Conservation (phyloP, 2,329 filamentous ascomycete genomes). For the Aspergillus sp. region DNA sequence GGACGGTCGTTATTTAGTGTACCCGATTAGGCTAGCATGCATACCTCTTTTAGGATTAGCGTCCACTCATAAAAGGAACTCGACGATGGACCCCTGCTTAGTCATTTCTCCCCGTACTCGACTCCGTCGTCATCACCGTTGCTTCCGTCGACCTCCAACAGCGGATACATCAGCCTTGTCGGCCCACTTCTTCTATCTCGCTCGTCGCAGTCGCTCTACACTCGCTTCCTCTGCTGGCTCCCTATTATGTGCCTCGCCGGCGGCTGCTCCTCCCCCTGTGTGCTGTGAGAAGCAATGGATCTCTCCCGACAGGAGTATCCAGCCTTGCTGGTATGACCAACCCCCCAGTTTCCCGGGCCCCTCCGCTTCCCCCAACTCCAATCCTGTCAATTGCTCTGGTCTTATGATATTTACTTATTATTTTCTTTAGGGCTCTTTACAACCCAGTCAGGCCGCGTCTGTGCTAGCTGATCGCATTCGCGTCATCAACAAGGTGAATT, state of each 20-base stretch:
- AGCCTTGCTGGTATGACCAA: conserved; percentile 76
- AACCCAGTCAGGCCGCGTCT: conserved; percentile 76
- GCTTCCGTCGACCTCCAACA: conserved; percentile 11
- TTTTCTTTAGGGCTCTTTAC: conserved; percentile 66
- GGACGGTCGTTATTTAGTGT: not conserved
- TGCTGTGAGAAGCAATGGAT: conserved; percentile 57
- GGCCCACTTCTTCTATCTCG: conserved; percentile 10
- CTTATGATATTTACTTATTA: conserved; percentile 8
- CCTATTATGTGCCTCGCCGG: conserved; percentile 35
- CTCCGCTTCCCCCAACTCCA: not conserved
- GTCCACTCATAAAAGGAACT: not conserved
- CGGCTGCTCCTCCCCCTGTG: conserved; percentile 18
- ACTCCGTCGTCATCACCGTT: conserved; percentile 12
- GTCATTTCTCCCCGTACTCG: conserved; percentile 9
- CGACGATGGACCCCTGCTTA: conserved; percentile 1
- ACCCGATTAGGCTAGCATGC: not conserved
- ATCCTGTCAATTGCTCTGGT: not conserved
- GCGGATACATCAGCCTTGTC: conserved; percentile 1
- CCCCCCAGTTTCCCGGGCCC: not conserved
- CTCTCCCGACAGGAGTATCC: conserved; percentile 89
- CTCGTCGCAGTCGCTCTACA: conserved; percentile 11
- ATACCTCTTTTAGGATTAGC: not conserved
- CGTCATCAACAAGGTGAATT: conserved; percentile 81
- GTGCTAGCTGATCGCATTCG: conserved; percentile 84
- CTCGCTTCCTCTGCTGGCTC: conserved; percentile 16